Percentiles rank a stretch among this genome's conserved stretches.
Conservation (phyloP, 225 moss, liverwort and hornwort genomes). For the Anthoceros angustus region DNA sequence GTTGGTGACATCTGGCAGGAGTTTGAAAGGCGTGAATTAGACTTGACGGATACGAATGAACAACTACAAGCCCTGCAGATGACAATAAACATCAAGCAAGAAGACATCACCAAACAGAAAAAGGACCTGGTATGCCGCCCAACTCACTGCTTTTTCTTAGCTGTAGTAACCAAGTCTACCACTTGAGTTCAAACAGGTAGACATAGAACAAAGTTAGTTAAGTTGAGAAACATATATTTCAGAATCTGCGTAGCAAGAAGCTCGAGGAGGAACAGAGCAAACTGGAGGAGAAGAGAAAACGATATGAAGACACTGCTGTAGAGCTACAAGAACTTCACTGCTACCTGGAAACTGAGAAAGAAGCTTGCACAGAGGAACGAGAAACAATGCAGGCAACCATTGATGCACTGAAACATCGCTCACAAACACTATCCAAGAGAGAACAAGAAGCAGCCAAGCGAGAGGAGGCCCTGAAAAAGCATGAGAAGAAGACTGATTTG, state of each 20-base stretch:
- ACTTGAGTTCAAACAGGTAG: not conserved
- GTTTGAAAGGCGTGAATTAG: not conserved
- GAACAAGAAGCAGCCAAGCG: not conserved
- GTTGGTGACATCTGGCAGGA: not conserved
- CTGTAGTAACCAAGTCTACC: not conserved
- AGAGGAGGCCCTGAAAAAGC: not conserved
- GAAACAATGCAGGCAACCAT: not conserved
- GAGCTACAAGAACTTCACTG: not conserved
- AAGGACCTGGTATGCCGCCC: not conserved
- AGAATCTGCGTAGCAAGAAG: not conserved
- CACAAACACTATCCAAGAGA: not conserved
- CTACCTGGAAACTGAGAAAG: not conserved
- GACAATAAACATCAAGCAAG: not conserved
- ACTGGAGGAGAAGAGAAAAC: not conserved
- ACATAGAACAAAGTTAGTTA: not conserved
- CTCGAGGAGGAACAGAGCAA: not conserved
- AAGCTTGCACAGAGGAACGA: not conserved
- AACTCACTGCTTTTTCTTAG: not conserved
- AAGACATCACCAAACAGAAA: not conserved
- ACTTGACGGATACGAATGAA: not conserved
- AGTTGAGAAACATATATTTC: not conserved
- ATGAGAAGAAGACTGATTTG: not conserved
- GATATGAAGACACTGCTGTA: not conserved
- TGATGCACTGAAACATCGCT: not conserved
- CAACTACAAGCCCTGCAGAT: slow-evolving; percentile 1